Percentiles rank a stretch among this genome's conserved stretches.
These are phyloP conservation scores for Xylariaceae sp. DNA, from an alignment of 2,329 filamentous ascomycete genomes.

Conservation along the genomic window DNA sequence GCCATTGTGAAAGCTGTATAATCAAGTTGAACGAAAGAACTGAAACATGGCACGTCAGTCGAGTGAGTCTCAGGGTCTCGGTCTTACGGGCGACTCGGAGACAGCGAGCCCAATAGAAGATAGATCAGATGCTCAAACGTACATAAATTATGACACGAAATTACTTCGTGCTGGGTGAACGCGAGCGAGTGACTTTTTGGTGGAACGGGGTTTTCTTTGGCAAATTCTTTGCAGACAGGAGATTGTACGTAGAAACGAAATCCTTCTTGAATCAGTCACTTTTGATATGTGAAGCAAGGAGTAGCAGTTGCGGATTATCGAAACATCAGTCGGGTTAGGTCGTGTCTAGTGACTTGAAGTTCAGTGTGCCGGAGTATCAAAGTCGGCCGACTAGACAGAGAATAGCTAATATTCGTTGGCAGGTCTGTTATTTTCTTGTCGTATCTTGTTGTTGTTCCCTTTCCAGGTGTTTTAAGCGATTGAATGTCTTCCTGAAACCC, in stretches of 20 bases:
- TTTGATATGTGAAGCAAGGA: constrained; percentile 1
- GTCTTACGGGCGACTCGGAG: no score
- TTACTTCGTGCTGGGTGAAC: constrained; percentile 20
- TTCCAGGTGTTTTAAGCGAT: constrained; percentile 31
- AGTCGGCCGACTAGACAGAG: constrained; percentile 4
- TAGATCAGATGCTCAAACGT: constrained; percentile 10
- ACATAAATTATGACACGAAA: constrained; percentile 26
- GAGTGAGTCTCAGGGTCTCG: background rate
- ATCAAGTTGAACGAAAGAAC: constrained; percentile 32
- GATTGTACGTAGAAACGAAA: constrained; percentile 6
- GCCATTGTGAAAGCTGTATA: constrained; percentile 61
- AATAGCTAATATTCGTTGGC: constrained; percentile 7
- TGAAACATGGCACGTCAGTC: constrained; percentile 24
- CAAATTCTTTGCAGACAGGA: constrained; percentile 19
- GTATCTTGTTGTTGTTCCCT: constrained; percentile 22
- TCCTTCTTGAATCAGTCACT: background rate
- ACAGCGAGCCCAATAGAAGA: background rate
- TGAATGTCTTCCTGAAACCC: constrained; percentile 27
- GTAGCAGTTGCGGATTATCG: constrained; percentile 7
- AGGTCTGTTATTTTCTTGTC: constrained; percentile 3
- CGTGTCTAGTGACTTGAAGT: background rate
- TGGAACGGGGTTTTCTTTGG: constrained; percentile 18
- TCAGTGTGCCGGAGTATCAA: background rate
- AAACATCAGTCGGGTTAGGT: constrained; percentile 4
- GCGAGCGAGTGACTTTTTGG: constrained; percentile 24